Conservation (phyloP, 371 early-diverging fungal species). For the Lichtheimia ramosa region DNA sequence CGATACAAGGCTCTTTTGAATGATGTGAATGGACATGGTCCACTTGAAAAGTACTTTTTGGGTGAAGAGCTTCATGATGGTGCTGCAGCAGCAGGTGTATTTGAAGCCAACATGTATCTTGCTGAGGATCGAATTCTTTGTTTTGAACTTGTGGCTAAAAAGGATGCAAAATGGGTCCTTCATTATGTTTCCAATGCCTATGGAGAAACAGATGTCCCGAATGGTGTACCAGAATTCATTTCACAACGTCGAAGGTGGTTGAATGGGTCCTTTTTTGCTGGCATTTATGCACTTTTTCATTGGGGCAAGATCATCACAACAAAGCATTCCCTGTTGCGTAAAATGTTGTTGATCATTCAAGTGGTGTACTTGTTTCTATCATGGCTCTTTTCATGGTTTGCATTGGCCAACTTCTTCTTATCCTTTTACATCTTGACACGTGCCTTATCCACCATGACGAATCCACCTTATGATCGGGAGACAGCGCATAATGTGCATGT, state of each 20-base stretch:
- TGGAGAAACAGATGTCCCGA: conserved; percentile 87
- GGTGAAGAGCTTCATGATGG: conserved; percentile 86
- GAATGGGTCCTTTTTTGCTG: conserved; percentile 79
- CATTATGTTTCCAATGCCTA: conserved; percentile 68
- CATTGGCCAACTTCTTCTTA: conserved; percentile 73
- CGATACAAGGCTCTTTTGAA: conserved; percentile 86
- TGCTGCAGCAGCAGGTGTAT: conserved; percentile 53
- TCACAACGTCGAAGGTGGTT: conserved; percentile 89
- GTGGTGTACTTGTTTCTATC: conserved; percentile 64
- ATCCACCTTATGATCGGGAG: conserved; percentile 34
- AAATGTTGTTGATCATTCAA: conserved; percentile 64
- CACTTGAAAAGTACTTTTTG: conserved; percentile 89
- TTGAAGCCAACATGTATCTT: conserved; percentile 75
- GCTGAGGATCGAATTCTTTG: conserved; percentile 91
- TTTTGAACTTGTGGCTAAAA: conserved; percentile 81
- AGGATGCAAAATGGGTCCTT: conserved; percentile 67
- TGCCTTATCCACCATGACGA: conserved; percentile 22
- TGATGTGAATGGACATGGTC: conserved; percentile 63
- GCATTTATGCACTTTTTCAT: conserved; percentile 60
- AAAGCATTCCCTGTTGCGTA: conserved; percentile 63
- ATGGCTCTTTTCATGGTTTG: conserved; percentile 77
- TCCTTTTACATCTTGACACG: conserved; percentile 75
- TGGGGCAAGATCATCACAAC: conserved; percentile 60
- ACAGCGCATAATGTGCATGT: conserved; percentile 33
- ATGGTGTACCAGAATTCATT: conserved; percentile 76